Evolutionary conservation across 2,329 filamentous ascomycete species (phyloP), one percentile per base, ranked within the genome.

Genomic region (Beauveria caledonica): DNA sequence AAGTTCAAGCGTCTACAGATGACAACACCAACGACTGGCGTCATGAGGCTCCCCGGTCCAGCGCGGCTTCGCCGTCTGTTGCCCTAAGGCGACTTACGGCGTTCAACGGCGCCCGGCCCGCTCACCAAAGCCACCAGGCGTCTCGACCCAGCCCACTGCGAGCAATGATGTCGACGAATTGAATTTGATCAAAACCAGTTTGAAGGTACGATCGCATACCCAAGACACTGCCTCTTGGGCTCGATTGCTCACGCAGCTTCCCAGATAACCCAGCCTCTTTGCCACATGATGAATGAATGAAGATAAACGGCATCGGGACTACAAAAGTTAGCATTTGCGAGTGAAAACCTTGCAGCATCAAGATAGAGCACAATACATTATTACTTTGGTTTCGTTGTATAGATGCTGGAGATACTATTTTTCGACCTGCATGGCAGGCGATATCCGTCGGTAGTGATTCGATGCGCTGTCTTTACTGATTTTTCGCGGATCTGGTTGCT

Each of bases 91-190:
- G 77, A 69, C 72, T 78, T 72, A 72, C 73, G 72, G 78, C 77
- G 70, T 76, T 72, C 66, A 70, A 77, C 74, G 70, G 76, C 69
- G 68, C 76, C 76, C 68, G 73, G 74, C 71, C 74, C 74, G 67
- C 73, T 70, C 70, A 74, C 69, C 64, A 70, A 67, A 71, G 68
- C 67, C 73, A 79, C 69, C 77, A 80, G 75, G 81, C 81, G 73
- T 78, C 78, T 71, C 82, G 79, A 72, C 84, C 84, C 68, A 87
- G 85, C 77, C 85, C 85, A 77, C 84, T 87, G 78, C 85, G 84
- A 77, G 82, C 81, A 77, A 80, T 85, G 76, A 86, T 82, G 84
- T 85, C 78, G 80, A 78, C 79, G 74, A 77, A 77, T 81, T 84
- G 78, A 82, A 78, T 72, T 71, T 66, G 63, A 70, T 65, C 36